Percentiles rank a stretch among this genome's conserved stretches.
These are phyloP conservation scores for Margaritispora aquatica DNA, from an alignment of 495 filamentous ascomycete species.

Conservation along the genomic window DNA sequence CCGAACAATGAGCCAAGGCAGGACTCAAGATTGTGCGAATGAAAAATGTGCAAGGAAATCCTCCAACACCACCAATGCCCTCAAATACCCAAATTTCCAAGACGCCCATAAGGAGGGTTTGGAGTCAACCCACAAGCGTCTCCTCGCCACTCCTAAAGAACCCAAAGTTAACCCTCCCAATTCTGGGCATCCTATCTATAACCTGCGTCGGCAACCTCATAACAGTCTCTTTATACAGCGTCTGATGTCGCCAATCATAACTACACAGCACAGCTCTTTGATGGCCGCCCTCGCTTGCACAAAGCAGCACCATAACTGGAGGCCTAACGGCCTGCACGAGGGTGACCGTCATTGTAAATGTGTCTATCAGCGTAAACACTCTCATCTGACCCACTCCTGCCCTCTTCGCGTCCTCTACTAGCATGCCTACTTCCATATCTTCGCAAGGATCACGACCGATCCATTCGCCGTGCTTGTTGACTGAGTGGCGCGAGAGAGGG, in stretches of 20 bases:
- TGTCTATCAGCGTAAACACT: slow-evolving; percentile 27
- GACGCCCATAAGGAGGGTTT: no score
- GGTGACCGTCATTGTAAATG: slow-evolving; percentile 27
- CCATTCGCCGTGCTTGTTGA: slow-evolving; percentile 2
- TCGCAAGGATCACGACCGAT: not conserved
- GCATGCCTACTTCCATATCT: not conserved
- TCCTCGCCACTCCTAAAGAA: not conserved
- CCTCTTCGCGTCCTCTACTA: not conserved
- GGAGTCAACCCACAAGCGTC: no score
- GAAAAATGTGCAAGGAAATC: no score
- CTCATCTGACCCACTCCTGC: not conserved
- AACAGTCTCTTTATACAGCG: slow-evolving; percentile 9
- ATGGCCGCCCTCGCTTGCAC: slow-evolving; percentile 37
- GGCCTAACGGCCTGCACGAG: slow-evolving; percentile 30
- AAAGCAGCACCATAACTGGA: slow-evolving; percentile 31
- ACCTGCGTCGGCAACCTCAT: slow-evolving; percentile 17
- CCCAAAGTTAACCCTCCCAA: slow-evolving; percentile 6
- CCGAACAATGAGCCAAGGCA: no score
- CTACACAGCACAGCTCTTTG: slow-evolving; percentile 31
- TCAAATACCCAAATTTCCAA: no score
- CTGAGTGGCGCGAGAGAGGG: not conserved
- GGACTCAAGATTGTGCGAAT: no score
- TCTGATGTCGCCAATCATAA: slow-evolving; percentile 10
- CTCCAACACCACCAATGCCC: no score
- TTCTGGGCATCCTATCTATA: slow-evolving; percentile 8